A percentile compares a stretch with the other conserved stretches of the same genome.
Evolutionary conservation across 2,329 filamentous ascomycete species (phyloP).

Genomic region (Trichoderma semiorbis): DNA sequence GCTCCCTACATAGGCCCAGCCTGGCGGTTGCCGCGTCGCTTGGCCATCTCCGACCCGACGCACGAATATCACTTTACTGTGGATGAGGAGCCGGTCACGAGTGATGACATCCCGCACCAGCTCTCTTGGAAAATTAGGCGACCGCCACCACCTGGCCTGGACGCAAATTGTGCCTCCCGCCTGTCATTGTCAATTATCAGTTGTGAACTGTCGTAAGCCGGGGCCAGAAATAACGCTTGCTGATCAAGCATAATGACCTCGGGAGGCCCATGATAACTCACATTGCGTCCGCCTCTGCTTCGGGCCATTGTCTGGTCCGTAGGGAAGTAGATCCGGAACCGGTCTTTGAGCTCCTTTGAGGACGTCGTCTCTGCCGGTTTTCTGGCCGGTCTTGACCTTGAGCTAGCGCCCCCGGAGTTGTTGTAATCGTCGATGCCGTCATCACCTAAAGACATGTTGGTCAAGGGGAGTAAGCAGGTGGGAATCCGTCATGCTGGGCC

Average conservation of each 20-base stretch:
- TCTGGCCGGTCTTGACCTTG: constrained; percentile 26
- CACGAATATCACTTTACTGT: constrained; percentile 73
- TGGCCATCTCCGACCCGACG: constrained; percentile 25
- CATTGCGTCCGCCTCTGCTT: constrained; percentile 61
- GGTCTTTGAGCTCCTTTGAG: constrained; percentile 36
- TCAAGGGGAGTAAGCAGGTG: neutral
- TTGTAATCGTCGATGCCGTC: constrained; percentile 46
- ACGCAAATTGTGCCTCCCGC: constrained; percentile 81
- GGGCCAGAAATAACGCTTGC: neutral
- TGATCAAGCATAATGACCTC: neutral
- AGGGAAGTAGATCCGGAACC: constrained; percentile 77
- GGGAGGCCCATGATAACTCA: constrained; percentile 34
- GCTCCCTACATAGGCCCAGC: constrained; percentile 85
- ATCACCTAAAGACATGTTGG: constrained; percentile 27
- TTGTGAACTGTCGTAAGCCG: neutral
- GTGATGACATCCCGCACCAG: constrained; percentile 71
- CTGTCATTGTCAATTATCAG: constrained; percentile 35
- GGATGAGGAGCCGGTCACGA: constrained; percentile 72
- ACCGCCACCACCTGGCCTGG: constrained; percentile 67
- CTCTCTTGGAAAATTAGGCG: constrained; percentile 64
- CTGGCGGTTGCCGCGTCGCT: constrained; percentile 28
- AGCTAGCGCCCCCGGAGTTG: constrained; percentile 30
- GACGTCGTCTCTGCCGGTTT: constrained; percentile 24
- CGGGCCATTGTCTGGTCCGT: constrained; percentile 63
- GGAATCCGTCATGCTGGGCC: neutral